A percentile compares a stretch with the other conserved stretches of the same genome.
These are phyloP conservation scores for Blastocrithidia nonstop DNA, from an alignment of 208 protist genomes.

Conservation along the genomic window DNA sequence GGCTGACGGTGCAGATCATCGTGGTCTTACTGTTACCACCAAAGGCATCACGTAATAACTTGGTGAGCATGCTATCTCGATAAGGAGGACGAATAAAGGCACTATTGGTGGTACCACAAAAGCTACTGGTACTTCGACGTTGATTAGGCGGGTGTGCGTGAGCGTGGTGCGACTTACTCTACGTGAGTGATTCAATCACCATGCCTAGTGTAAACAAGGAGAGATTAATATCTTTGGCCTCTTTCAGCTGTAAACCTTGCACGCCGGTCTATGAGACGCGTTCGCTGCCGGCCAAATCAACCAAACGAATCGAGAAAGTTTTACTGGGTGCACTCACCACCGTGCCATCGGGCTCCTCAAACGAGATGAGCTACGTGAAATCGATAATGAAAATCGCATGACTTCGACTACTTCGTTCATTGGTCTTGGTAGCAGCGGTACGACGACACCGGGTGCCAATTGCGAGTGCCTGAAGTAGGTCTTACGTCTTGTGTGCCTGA, in stretches of 20 bases:
- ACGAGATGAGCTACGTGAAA: constrained; percentile 50
- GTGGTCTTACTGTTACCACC: constrained; percentile 85
- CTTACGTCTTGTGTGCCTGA: constrained; percentile 16
- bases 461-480: constrained; percentile 46
- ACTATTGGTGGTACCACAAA: constrained; percentile 12
- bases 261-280: constrained; percentile 63
- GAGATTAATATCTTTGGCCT: constrained; percentile 73
- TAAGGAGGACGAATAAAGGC: constrained; percentile 63
- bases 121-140: not conserved
- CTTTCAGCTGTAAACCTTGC: constrained; percentile 60
- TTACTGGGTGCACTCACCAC: constrained; percentile 49
- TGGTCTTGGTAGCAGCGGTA: constrained; percentile 48
- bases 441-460: constrained; percentile 56
- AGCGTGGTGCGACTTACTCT: no score
- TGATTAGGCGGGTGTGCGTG: not conserved
- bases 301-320: constrained; percentile 49
- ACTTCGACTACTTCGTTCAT: constrained; percentile 77
- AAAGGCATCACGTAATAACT: constrained; percentile 74
- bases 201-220: constrained; percentile 75
- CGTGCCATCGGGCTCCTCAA: constrained; percentile 33
- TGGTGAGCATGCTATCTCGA: constrained; percentile 74
- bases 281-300: constrained; percentile 81
- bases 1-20: constrained; percentile 71
- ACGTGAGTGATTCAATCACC: constrained; percentile 72
- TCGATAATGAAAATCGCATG: constrained; percentile 79